phyloP scores from a whole-genome alignment of 352 stramenopile genomes.

The Phytophthora idaei region DNA sequence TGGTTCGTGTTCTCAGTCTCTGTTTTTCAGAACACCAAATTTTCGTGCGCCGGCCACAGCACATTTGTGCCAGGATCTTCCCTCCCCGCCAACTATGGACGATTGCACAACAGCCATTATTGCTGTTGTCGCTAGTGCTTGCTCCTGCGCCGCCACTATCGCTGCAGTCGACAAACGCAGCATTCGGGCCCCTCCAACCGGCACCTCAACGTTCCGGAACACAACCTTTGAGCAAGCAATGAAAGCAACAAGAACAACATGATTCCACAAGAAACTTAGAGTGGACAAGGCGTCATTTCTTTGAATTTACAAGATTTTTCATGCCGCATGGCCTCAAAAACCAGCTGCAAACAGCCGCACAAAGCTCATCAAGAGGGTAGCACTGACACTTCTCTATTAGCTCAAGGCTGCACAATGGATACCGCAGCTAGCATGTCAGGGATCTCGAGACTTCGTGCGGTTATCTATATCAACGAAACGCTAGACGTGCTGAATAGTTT shows the following conservation, averaged over 20 bases:
- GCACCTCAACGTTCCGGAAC: background rate
- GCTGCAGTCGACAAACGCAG: background rate
- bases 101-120: background rate
- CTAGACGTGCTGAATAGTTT: too few species aligned
- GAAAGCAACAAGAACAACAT: background rate
- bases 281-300: background rate
- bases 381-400: background rate
- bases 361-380: background rate
- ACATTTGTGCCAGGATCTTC: too few species aligned
- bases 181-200: background rate
- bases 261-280: background rate
- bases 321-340: background rate
- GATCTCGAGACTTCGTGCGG: too few species aligned
- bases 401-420: background rate
- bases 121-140: background rate
- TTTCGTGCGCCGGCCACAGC: background rate
- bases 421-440: too few species aligned
- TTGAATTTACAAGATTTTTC: background rate
- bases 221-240: background rate
- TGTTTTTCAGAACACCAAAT: background rate
- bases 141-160: background rate
- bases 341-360: conserved; percentile 1
- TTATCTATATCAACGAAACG: too few species aligned
- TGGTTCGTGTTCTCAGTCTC: background rate
- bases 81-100: background rate